Evolutionary conservation across 768 basidiomycete species (phyloP), one percentile per base, ranked within the genome.

Genomic region (Peribolospora kevripleyi): DNA sequence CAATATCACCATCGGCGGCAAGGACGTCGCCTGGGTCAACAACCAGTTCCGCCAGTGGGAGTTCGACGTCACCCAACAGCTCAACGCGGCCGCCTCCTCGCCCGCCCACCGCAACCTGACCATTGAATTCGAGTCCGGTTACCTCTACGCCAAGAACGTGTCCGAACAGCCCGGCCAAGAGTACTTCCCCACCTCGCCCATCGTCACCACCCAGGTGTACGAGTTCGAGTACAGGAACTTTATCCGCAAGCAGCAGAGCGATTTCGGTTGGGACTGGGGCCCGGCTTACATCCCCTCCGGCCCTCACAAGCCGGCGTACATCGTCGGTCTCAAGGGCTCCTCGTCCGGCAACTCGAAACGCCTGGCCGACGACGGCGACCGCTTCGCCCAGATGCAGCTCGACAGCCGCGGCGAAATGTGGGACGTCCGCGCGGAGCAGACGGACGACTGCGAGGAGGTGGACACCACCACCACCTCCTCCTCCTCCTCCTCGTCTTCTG

Each of bases 181-280:
- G 60, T 55, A 57, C 14, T 70, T 75, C 46, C 70, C 73, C 9
- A 63, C 61, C 7, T 3, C 39, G 66, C 65, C 55, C 62, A 69
- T 52, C 71, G 72, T 48, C 25, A 25, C 25, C 25, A 25, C 25
- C 25, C 25, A 25, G 25, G 25, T 25, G 25, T 25, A 25, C 9
- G 46, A 76, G 74, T 76, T 69, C 54, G 75, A 75, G 59, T 75
- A 73, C 42, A 71, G 71, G 51, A 67, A 70, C 39, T 76, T 69
- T 65, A 67, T 76, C 38, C 70, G 76, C 1, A 76, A 78, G 61
- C 68, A 70, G 3, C 67, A 71, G 41, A 72, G 70, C 3, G 76
- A 78, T 61, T 78, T 76, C 57, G 76, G 77, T 1, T 78, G 76
- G 75, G 76, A 78, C 63, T 77, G 75, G 76, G 75, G 73, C 13